phyloP scores from a whole-genome alignment of 192 early-diverging fungal genomes.

The Kappamyces sp. region DNA sequence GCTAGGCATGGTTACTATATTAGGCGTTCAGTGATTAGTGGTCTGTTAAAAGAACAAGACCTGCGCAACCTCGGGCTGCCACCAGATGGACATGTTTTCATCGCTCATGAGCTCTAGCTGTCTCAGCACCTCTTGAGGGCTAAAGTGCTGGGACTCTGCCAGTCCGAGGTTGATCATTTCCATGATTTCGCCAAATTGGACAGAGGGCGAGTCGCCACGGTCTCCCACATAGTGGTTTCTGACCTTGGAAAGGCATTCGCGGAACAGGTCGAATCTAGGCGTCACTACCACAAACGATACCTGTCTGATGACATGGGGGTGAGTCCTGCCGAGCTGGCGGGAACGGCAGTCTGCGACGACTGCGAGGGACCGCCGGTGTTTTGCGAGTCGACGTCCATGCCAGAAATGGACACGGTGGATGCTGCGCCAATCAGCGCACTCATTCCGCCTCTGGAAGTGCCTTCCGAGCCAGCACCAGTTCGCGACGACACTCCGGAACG shows the following conservation, averaged over 20 bases:
- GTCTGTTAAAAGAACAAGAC: slow-evolving; percentile 39
- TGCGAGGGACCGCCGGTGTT: not conserved
- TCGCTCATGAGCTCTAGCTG: slow-evolving; percentile 29
- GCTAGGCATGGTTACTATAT: too few species aligned
- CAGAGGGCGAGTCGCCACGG: slow-evolving; percentile 13
- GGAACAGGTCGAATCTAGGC: slow-evolving; percentile 23
- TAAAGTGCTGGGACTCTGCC: slow-evolving; percentile 30
- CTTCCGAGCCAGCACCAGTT: not conserved
- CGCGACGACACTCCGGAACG: not conserved
- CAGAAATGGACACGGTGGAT: not conserved
- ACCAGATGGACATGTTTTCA: slow-evolving; percentile 37
- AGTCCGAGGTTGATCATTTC: slow-evolving; percentile 27
- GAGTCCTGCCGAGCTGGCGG: slow-evolving; percentile 4
- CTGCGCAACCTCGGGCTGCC: slow-evolving; percentile 31
- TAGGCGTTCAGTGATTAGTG: too few species aligned
- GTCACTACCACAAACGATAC: not conserved
- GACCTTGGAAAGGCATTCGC: slow-evolving; percentile 20
- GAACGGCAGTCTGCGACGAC: not conserved
- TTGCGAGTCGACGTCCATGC: not conserved
- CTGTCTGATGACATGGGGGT: not conserved
- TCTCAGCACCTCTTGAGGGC: slow-evolving; percentile 20
- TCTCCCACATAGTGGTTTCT: slow-evolving; percentile 7
- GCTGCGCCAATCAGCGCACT: not conserved
- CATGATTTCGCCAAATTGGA: slow-evolving; percentile 34
- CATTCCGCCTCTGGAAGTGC: slow-evolving; percentile 1